phyloP scores from a whole-genome alignment of 345 rosid genomes.

The Murraya paniculata region DNA sequence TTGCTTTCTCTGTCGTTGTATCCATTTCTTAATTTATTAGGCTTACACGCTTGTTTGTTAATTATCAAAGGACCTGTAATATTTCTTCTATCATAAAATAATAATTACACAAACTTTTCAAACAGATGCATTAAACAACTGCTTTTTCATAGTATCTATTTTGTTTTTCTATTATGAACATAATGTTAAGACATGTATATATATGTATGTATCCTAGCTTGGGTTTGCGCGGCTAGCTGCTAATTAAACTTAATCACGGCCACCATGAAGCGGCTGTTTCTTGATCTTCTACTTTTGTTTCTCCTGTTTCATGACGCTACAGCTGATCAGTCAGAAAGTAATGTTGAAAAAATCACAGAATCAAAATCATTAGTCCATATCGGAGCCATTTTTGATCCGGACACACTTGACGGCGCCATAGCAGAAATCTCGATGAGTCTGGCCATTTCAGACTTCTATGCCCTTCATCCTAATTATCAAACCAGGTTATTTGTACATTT shows the following conservation, averaged over 20 bases:
- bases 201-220: no score
- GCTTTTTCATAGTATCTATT: no score
- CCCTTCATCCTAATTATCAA: background rate
- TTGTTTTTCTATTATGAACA: no score
- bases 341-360: background rate
- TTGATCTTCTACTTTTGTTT: background rate
- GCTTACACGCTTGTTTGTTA: background rate
- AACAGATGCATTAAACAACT: no score
- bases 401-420: background rate
- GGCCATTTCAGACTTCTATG: slow-evolving; percentile 23
- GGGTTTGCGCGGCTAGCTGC: no score
- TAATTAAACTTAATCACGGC: background rate
- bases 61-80: no score
- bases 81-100: no score
- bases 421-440: slow-evolving; percentile 12
- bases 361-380: background rate
- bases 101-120: background rate
- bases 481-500: background rate
- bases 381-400: background rate
- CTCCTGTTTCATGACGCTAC: background rate
- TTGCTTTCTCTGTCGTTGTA: background rate
- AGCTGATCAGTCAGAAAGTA: background rate
- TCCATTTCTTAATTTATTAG: background rate
- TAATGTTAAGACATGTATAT: no score
- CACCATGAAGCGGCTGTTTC: background rate